Evolutionary conservation across 345 rosid genomes (phyloP).

Genomic region (Hibiscus syriacus): DNA sequence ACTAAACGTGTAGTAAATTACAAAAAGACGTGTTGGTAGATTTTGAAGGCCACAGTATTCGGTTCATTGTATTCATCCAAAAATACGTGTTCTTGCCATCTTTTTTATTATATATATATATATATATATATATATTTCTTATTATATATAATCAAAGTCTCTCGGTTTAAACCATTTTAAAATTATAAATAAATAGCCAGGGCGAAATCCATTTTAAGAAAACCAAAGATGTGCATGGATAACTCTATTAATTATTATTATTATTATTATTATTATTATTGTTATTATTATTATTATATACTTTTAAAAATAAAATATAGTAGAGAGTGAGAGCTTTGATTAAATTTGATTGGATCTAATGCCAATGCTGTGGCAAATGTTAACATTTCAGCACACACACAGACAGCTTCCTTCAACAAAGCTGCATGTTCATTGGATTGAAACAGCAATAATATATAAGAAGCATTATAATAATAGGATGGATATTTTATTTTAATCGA

Average conservation of each 20-base stretch:
- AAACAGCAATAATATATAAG: no score
- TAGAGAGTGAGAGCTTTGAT: not conserved
- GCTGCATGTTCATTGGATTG: not conserved
- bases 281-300: not conserved
- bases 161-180: not conserved
- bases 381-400: not conserved
- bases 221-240: not conserved
- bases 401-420: constrained; percentile 10
- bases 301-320: not conserved
- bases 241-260: no score
- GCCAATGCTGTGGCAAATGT: not conserved
- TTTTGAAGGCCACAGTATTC: constrained; percentile 7
- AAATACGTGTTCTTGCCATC: constrained; percentile 13
- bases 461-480: no score
- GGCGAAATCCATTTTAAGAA: not conserved
- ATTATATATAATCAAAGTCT: not conserved
- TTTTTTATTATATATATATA: not conserved
- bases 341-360: constrained; percentile 3
- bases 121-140: not conserved
- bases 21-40: no score
- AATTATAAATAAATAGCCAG: not conserved
- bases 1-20: no score
- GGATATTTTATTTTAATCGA: no score
- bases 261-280: no score
- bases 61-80: constrained; percentile 22